A percentile compares a stretch with the other conserved stretches of the same genome.
These are phyloP conservation scores for Russula ochroleuca DNA, from an alignment of 768 basidiomycete genomes.

Conservation along the genomic window DNA sequence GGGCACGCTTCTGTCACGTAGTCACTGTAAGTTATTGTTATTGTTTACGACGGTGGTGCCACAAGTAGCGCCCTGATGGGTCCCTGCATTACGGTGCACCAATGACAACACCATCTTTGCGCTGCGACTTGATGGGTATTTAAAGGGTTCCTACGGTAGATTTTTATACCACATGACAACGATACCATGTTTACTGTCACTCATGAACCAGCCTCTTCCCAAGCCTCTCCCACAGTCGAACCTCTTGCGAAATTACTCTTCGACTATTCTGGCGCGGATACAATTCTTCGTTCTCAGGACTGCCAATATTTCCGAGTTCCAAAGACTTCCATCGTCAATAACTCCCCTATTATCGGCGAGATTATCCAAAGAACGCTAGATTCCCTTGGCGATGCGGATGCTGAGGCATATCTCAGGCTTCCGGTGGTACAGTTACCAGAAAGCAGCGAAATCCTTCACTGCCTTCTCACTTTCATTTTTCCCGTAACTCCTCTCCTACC, in stretches of 20 bases:
- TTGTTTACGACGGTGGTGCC: too few relatives aligned
- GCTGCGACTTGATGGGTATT: too few relatives aligned
- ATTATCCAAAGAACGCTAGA: background rate
- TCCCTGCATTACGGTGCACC: too few relatives aligned
- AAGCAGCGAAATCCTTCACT: background rate
- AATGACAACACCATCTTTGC: too few relatives aligned
- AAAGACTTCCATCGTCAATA: slow-evolving; percentile 39
- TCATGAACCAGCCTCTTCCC: background rate
- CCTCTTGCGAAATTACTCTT: background rate
- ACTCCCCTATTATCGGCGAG: slow-evolving; percentile 32
- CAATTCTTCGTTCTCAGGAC: slow-evolving; percentile 35
- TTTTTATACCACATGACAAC: background rate
- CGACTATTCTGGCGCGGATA: background rate
- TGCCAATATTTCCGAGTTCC: slow-evolving; percentile 43
- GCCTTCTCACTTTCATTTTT: background rate
- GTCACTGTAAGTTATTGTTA: too few relatives aligned
- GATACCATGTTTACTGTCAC: background rate
- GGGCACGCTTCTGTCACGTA: too few relatives aligned
- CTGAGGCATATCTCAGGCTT: background rate
- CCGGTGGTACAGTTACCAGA: background rate
- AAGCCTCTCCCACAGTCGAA: background rate
- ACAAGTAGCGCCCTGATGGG: too few relatives aligned
- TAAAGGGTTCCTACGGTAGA: too few relatives aligned
- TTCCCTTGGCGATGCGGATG: background rate
- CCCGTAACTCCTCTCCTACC: background rate